phyloP scores from a whole-genome alignment of 2,329 filamentous ascomycete species.

The Pseudopithomyces maydicus region DNA sequence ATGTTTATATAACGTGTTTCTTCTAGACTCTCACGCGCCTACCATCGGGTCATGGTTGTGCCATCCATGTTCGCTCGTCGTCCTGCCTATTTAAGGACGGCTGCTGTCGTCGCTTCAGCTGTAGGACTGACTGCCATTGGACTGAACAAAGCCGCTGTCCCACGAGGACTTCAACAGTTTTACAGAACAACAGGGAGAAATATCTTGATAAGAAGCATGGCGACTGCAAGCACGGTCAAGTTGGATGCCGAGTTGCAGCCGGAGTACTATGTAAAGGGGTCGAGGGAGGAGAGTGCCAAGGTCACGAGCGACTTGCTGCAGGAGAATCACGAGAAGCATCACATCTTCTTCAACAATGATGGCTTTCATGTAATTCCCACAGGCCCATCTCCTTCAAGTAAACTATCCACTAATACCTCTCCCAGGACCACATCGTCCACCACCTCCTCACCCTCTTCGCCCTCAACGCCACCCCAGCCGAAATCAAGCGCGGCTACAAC shows the following conservation, averaged over 20 bases:
- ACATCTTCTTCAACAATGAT: constrained; percentile 77
- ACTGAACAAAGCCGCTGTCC: not conserved
- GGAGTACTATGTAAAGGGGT: constrained; percentile 52
- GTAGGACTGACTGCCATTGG: constrained; percentile 1
- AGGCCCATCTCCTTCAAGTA: not conserved
- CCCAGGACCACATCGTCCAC: constrained; percentile 74
- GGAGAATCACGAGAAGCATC: constrained; percentile 73
- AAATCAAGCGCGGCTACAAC: constrained; percentile 69
- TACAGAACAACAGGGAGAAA: constrained; percentile 2
- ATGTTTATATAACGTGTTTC: not conserved
- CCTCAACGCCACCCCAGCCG: constrained; percentile 66
- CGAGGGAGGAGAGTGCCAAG: constrained; percentile 63
- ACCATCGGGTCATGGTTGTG: not conserved
- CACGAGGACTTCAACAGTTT: constrained; percentile 4
- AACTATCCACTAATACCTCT: not conserved
- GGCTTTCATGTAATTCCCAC: constrained; percentile 74
- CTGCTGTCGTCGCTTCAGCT: constrained; percentile 5
- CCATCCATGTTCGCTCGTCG: constrained; percentile 14
- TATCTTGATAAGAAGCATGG: constrained; percentile 29
- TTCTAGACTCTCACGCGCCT: not conserved
- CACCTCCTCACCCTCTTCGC: constrained; percentile 78
- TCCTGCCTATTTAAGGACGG: constrained; percentile 8
- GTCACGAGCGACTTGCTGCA: constrained; percentile 73
- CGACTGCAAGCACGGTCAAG: constrained; percentile 41
- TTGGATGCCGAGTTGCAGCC: constrained; percentile 52